A percentile compares a stretch with the other conserved stretches of the same genome.
Evolutionary conservation across 306 rosid genomes (phyloP).

Genomic region (Ceratonia siliqua): DNA sequence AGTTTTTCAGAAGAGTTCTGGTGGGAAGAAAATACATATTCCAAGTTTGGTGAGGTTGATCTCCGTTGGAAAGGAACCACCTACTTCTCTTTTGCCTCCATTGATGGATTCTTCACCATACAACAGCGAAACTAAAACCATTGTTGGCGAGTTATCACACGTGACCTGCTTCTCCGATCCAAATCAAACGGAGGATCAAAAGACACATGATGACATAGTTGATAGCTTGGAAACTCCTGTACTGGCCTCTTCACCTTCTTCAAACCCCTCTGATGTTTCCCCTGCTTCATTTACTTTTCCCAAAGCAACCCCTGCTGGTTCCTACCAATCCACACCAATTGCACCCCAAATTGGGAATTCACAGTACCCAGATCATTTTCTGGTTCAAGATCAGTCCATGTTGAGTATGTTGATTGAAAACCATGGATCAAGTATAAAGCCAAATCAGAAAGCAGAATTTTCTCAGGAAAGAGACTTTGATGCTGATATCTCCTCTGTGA

Average conservation of each 20-base stretch:
- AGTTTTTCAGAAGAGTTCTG: slow-evolving; percentile 51
- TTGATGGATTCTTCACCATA: slow-evolving; percentile 64
- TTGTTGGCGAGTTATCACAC: slow-evolving; percentile 45
- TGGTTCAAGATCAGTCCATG: slow-evolving; percentile 45
- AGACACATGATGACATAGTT: slow-evolving; percentile 33
- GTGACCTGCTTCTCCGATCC: slow-evolving; percentile 74
- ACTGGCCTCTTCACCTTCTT: slow-evolving; percentile 26
- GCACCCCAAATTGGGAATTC: slow-evolving; percentile 31
- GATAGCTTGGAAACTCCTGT: slow-evolving; percentile 23
- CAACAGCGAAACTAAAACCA: slow-evolving; percentile 44
- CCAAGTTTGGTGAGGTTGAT: slow-evolving; percentile 44
- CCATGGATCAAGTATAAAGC: slow-evolving; percentile 31
- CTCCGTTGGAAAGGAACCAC: slow-evolving; percentile 33
- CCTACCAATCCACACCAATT: slow-evolving; percentile 28
- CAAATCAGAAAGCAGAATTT: slow-evolving; percentile 26
- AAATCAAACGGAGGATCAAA: slow-evolving; percentile 45
- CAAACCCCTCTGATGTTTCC: slow-evolving; percentile 31
- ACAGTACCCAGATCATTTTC: slow-evolving; percentile 25
- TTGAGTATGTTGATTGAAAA: slow-evolving; percentile 49
- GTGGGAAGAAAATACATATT: slow-evolving; percentile 50
- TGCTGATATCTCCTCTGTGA: slow-evolving; percentile 45
- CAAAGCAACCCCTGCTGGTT: neutral
- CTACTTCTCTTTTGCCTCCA: slow-evolving; percentile 50
- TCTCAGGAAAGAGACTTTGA: slow-evolving; percentile 37
- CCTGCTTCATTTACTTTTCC: slow-evolving; percentile 36